Conservation (phyloP, 2,329 filamentous ascomycete species). For the Sporothrix mexicana region DNA sequence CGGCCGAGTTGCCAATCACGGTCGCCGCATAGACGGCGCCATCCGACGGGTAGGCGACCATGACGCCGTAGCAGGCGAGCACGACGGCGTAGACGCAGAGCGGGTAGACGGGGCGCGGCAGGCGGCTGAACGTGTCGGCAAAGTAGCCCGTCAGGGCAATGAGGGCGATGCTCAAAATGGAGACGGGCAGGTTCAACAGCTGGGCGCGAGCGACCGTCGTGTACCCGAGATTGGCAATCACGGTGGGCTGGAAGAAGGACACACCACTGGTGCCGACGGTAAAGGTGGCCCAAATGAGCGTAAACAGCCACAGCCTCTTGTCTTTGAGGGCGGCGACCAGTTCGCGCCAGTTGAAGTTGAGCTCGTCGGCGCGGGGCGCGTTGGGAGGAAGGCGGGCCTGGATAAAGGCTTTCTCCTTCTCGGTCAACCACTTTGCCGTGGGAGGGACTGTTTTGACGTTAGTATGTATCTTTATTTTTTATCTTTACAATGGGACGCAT, state of each 20-base stretch:
- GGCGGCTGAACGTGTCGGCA: conserved; percentile 33
- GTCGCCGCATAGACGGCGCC: conserved; percentile 49
- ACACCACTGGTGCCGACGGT: conserved; percentile 54
- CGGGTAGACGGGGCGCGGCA: conserved; percentile 34
- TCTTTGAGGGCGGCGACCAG: conserved; percentile 50
- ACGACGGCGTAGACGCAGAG: conserved; percentile 30
- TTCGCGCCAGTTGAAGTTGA: conserved; percentile 50
- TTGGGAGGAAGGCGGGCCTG: conserved; percentile 54
- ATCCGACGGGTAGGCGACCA: conserved; percentile 33
- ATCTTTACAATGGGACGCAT: not conserved
- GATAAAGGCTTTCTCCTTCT: conserved; percentile 55
- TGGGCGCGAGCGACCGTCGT: conserved; percentile 53
- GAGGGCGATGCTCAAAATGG: conserved; percentile 30
- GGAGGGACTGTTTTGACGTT: conserved; percentile 46
- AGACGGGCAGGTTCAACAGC: conserved; percentile 49
- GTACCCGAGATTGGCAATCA: conserved; percentile 47
- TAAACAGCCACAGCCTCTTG: conserved; percentile 53
- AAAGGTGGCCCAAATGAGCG: conserved; percentile 53
- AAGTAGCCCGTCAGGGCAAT: conserved; percentile 34
- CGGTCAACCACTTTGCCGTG: conserved; percentile 53
- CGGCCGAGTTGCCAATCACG: conserved; percentile 53
- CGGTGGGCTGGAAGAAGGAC: conserved; percentile 51
- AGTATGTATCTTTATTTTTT: no score
- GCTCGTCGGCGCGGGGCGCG: conserved; percentile 50
- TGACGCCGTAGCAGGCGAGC: conserved; percentile 35